Base-by-base conservation (phyloP, 2,329 filamentous ascomycete species). In the Xylariaceae sp. region DNA sequence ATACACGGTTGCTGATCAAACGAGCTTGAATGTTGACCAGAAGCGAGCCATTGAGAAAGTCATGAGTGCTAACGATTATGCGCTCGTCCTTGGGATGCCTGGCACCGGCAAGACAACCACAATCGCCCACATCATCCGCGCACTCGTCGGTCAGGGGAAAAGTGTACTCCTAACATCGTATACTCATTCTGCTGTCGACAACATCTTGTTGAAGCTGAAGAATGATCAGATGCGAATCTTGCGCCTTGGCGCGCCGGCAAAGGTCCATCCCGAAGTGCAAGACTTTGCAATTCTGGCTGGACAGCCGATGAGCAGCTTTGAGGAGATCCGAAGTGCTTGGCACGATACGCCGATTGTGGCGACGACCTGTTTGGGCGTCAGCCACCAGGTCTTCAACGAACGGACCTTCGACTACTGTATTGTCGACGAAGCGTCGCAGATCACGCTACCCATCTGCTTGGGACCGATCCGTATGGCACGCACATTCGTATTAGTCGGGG, bases 91-190 rank as follows among this genome's bases (percentile, higher is more conserved):
- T 19, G 95, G 95, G 23, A 99, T 99, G 95, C 95, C 95, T 1
- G 95, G 95, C 7, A 99, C 95, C 0, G 95, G 95, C 55, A 99
- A 99, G 74, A 99, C 95, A 2, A 99, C 95, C 0, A 99, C 95
- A 0, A 98, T 99, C 68, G 92, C 93, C 4, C 93, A 98, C 71
- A 97, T 99, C 65, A 98, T 99, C 67, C 88, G 91, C 44, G 91
- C 93, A 0, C 80, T 99, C 26, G 89, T 95, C 4, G 86, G 89
- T 0, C 90, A 96, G 71, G 89, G 91, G 10, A 98, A 98, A 75
- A 96, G 90, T 53, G 92, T 99, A 14, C 79, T 99, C 6, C 78
- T 99, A 41, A 96, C 95, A 0, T 97, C 93, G 0, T 98, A 98
- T 72, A 99, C 95, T 0, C 95, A 99, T 70, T 96, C 93, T 1